phyloP scores from a whole-genome alignment of 345 rosid genomes.

The Aquilaria sinensis region DNA sequence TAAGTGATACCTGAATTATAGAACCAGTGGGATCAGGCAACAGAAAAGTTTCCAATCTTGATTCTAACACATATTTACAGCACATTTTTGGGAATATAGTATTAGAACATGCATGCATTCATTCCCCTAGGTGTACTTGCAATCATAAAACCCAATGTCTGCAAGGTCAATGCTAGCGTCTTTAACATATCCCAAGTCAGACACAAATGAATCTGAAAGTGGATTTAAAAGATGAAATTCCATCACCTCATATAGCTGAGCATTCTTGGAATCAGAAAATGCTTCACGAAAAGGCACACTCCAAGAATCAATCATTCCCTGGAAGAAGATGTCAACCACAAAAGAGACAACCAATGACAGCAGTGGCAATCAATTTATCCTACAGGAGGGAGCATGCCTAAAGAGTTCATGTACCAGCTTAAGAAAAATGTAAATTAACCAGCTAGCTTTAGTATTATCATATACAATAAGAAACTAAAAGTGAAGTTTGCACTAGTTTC shows the following conservation, averaged over 20 bases:
- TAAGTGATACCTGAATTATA: slow-evolving; percentile 60
- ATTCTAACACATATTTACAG: no score
- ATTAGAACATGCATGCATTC: no score
- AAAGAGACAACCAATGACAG: background rate
- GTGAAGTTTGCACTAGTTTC: no score
- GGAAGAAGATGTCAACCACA: slow-evolving; percentile 12
- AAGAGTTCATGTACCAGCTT: no score
- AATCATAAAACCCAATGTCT: no score
- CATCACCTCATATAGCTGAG: slow-evolving; percentile 76
- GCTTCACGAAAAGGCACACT: slow-evolving; percentile 57
- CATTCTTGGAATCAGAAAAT: slow-evolving; percentile 44
- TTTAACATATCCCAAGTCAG: slow-evolving; percentile 1
- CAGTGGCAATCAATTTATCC: background rate
- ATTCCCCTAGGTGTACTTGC: no score
- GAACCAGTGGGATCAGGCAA: slow-evolving; percentile 2
- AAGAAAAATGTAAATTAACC: no score
- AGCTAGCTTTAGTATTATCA: no score
- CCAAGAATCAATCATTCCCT: slow-evolving; percentile 90
- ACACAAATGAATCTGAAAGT: background rate
- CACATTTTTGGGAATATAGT: no score
- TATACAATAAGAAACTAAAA: no score
- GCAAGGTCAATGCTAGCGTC: background rate
- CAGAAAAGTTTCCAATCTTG: background rate
- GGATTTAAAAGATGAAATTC: slow-evolving; percentile 4
- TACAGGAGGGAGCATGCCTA: no score